Percentiles rank a stretch among this genome's conserved stretches.
Conservation (phyloP, 1,139 yeast genomes). For the Blastobotrys capitulatus region DNA sequence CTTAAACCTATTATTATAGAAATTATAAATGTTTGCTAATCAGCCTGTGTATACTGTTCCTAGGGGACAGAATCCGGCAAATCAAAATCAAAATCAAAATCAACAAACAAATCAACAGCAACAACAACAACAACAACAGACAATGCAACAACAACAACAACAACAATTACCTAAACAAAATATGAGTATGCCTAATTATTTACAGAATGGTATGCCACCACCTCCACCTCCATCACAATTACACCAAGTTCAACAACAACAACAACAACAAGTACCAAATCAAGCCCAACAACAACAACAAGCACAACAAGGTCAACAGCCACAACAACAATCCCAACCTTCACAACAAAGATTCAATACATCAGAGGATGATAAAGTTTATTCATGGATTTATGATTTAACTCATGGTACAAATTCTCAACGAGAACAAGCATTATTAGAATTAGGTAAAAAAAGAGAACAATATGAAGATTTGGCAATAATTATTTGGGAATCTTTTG, state of each 20-base stretch:
- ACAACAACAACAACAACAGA: neutral
- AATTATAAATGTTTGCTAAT: constrained; percentile 16
- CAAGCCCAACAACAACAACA: constrained; percentile 8
- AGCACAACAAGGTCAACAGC: constrained; percentile 4
- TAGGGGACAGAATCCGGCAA: neutral
- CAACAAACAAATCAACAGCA: neutral
- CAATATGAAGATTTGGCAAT: constrained; percentile 91
- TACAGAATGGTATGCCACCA: constrained; percentile 1
- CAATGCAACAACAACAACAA: constrained; percentile 5
- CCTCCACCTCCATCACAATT: neutral
- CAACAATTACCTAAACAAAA: constrained; percentile 3
- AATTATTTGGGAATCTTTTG: constrained; percentile 93
- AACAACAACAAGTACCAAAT: constrained; percentile 5
- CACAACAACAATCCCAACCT: constrained; percentile 6
- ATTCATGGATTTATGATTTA: constrained; percentile 84
- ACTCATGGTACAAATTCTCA: constrained; percentile 69
- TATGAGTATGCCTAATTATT: neutral
- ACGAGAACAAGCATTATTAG: constrained; percentile 86
- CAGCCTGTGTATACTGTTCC: constrained; percentile 15
- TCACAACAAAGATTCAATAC: constrained; percentile 39
- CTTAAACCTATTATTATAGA: too few relatives aligned
- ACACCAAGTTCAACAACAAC: constrained; percentile 4
- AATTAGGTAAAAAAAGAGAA: constrained; percentile 89
- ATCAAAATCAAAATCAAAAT: neutral
- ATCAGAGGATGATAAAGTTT: constrained; percentile 78